phyloP scores from a whole-genome alignment of 345 rosid species.

The Citrus reticulata region DNA sequence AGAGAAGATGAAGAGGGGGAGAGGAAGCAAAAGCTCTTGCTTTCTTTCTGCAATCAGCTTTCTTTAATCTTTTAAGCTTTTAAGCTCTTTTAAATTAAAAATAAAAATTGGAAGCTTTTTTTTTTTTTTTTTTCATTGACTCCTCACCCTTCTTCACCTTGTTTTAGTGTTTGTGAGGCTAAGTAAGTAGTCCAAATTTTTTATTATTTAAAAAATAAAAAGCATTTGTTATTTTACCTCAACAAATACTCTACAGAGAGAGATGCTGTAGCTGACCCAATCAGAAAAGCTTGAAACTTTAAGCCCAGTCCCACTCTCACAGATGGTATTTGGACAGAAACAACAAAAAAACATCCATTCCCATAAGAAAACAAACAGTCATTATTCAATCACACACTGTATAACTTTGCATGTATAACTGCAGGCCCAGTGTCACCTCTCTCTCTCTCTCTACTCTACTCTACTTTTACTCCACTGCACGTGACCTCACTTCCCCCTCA shows the following conservation, averaged over 20 bases:
- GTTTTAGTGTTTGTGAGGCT: background rate
- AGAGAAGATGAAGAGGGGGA: slow-evolving; percentile 8
- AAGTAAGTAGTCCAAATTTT: background rate
- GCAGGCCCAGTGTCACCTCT: slow-evolving; percentile 33
- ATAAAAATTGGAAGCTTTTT: background rate
- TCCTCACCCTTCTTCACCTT: slow-evolving; percentile 17
- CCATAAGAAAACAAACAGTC: slow-evolving; percentile 40
- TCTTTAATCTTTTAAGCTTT: slow-evolving; percentile 43
- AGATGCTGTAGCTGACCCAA: slow-evolving; percentile 24
- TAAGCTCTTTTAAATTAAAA: background rate
- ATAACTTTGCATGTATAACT: slow-evolving; percentile 36
- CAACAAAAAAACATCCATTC: slow-evolving; percentile 46
- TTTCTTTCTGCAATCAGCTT: slow-evolving; percentile 79
- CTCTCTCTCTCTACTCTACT: background rate
- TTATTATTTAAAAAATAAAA: background rate
- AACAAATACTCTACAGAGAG: background rate
- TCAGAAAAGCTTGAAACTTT: slow-evolving; percentile 30
- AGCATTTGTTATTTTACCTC: background rate
- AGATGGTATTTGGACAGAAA: slow-evolving; percentile 39
- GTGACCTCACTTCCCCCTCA: slow-evolving; percentile 32
- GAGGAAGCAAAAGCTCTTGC: slow-evolving; percentile 49
- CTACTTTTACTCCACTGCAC: slow-evolving; percentile 19
- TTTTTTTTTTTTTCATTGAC: slow-evolving; percentile 27
- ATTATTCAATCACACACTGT: slow-evolving; percentile 45
- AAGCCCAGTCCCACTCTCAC: slow-evolving; percentile 33